Evolutionary conservation across 345 rosid genomes (phyloP).

Genomic region (Rhodomyrtus tomentosa): DNA sequence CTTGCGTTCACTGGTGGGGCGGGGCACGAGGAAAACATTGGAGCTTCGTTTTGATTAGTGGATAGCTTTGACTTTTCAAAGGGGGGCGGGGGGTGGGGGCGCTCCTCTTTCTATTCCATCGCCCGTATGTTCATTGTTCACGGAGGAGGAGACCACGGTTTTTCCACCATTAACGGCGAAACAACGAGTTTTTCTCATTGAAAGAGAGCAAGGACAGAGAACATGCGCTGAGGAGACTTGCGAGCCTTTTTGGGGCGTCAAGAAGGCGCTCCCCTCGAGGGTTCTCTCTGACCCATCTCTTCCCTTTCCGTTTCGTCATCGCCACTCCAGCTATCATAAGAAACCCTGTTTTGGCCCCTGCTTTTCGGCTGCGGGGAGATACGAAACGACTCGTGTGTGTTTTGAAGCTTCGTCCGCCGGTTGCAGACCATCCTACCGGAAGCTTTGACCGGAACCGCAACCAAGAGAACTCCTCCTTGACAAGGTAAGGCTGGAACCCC

Average conservation of each 20-base stretch:
- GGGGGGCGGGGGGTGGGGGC: no score
- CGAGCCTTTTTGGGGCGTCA: background rate
- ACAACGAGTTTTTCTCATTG: rapidly evolving
- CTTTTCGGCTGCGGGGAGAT: background rate
- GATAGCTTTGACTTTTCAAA: no score
- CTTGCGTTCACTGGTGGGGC: no score
- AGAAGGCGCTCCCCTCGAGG: background rate
- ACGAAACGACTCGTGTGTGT: background rate
- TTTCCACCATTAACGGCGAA: background rate
- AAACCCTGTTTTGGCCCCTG: background rate
- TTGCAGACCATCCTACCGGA: background rate
- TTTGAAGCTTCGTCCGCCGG: background rate
- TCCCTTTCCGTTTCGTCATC: background rate
- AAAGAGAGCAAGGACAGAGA: background rate
- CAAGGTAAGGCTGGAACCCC: background rate
- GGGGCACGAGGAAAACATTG: no score
- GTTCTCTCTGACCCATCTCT: background rate
- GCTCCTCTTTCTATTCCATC: no score
- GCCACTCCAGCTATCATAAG: background rate
- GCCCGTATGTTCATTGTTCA: no score
- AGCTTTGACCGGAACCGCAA: background rate
- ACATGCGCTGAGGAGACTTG: background rate
- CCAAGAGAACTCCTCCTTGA: background rate
- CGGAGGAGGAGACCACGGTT: no score
- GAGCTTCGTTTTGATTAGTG: no score